Base-by-base conservation (phyloP, 2,329 filamentous ascomycete genomes). In the Alternaria tenuissima region DNA sequence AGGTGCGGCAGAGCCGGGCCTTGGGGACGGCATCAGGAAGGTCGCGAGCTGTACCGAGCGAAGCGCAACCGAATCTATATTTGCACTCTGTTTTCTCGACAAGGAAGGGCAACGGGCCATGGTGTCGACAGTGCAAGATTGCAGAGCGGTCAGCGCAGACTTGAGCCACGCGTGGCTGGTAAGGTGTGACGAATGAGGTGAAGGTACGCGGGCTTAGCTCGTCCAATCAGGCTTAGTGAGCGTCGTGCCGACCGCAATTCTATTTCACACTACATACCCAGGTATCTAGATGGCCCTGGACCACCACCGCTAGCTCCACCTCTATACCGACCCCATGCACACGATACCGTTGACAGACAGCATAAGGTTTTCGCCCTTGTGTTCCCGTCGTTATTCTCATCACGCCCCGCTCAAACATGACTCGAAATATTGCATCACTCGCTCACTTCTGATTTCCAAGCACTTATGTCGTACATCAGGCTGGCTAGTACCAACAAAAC, bases 231-330 rank as follows among this genome's bases (percentile, higher is more conserved):
- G 54, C 42, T 52, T 61, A 61, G 58, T 14, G 42, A 30, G n/a
- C n/a, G 34, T 26, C 36, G 32, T 18, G n/a, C 46, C 58, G 28
- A 53, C 58, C 48, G 53, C 42, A 55, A 47, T 22, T 56, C 52
- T n/a, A 26, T 36, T 34, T 43, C 3, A 48, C 46, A 48, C 30
- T 8, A 26, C 24, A 26, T 26, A n/a, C 34, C 16, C 14, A 38
- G 16, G 34, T 22, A 7, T 16, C 16, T 38, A 38, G 34, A 16
- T 34, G 34, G 30, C 30, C 30, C 30, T 7, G 34, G 12, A 22
- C 39, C 18, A 42, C 42, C 24, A 20, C n/a, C 22, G n/a, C 18
- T 59, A 44, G 36, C 44, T n/a, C 44, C 44, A 44, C 28, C 34
- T 28, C 30, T 28, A 46, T 24, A 9, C 30, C n/a, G 16, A 30